These are phyloP conservation scores for Microdochium nivale DNA, from an alignment of 2,329 filamentous ascomycete genomes.

Conservation along the genomic window DNA sequence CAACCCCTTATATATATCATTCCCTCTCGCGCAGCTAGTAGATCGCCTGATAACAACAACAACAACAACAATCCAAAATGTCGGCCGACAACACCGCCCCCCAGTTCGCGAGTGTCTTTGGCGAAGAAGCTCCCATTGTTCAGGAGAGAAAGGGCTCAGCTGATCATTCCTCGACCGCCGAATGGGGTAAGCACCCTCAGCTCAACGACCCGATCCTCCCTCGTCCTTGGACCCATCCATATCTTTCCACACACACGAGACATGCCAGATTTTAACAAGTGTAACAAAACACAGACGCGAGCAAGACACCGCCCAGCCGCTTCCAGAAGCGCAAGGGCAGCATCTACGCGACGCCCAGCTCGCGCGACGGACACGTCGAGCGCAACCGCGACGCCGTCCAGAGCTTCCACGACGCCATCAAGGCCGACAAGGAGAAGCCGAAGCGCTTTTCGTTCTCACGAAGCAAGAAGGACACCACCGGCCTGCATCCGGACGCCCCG, in stretches of 20 bases:
- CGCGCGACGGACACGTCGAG: conserved; percentile 56
- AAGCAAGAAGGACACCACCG: conserved; percentile 8
- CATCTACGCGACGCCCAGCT: conserved; percentile 57
- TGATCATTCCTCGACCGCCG: conserved; percentile 26
- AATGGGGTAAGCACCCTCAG: conserved; percentile 37
- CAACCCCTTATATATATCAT: neutral
- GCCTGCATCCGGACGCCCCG: conserved; percentile 1
- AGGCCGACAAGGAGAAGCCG: conserved; percentile 36
- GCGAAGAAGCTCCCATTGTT: conserved; percentile 21
- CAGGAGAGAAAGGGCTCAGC: conserved; percentile 21
- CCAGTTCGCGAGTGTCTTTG: conserved; percentile 21
- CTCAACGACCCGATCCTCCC: no score
- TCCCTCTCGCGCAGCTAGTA: conserved; percentile 1
- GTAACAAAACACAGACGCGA: conserved; percentile 39
- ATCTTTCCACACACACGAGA: neutral
- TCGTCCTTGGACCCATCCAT: no score
- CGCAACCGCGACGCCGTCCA: conserved; percentile 42
- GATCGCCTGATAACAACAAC: neutral
- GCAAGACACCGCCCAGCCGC: conserved; percentile 57
- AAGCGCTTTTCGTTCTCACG: conserved; percentile 26
- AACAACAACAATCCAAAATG: conserved; percentile 11
- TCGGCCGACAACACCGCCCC: conserved; percentile 17
- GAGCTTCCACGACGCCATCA: conserved; percentile 37
- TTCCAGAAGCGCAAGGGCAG: conserved; percentile 64
- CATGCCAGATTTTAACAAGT: conserved; percentile 3